Percentiles rank a stretch among this genome's conserved stretches.
Evolutionary conservation across 1,284 basidiomycete genomes (phyloP).

Genomic region (Trichosporon asahii): DNA sequence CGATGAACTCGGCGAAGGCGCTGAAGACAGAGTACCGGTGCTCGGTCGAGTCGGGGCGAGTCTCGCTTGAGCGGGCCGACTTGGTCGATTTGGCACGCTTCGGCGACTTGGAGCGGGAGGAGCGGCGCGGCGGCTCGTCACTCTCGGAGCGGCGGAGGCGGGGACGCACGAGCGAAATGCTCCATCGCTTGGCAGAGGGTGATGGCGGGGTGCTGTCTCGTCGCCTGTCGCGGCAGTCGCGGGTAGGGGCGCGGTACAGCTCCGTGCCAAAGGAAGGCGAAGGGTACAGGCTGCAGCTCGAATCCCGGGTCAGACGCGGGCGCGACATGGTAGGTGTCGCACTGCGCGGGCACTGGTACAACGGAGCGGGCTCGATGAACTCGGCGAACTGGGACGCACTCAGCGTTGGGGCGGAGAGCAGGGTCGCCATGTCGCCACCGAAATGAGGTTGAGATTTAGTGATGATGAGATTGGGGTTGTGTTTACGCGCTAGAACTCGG

Average conservation of each 20-base stretch:
- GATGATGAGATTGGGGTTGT: background rate
- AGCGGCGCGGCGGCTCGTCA: background rate
- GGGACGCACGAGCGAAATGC: background rate
- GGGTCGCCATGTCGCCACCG: background rate
- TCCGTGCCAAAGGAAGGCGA: background rate
- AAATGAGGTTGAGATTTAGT: background rate
- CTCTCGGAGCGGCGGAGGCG: background rate
- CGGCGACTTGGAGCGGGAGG: background rate
- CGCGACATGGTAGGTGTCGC: background rate
- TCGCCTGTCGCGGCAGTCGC: background rate
- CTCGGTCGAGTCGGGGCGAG: background rate
- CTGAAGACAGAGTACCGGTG: too few relatives aligned
- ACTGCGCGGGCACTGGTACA: background rate
- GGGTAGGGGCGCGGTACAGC: background rate
- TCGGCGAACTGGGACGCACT: background rate
- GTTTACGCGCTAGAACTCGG: background rate
- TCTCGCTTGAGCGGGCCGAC: background rate
- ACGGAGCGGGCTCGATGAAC: background rate
- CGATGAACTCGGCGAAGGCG: background rate
- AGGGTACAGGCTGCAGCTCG: background rate
- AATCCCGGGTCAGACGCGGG: background rate
- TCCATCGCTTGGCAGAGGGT: background rate
- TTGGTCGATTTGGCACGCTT: background rate
- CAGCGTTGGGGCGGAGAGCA: constrained; percentile 1
- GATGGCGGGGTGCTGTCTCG: background rate